Percentiles rank a stretch among this genome's conserved stretches.
Conservation (phyloP, 2,329 filamentous ascomycete species). For the Penicillium sp. region DNA sequence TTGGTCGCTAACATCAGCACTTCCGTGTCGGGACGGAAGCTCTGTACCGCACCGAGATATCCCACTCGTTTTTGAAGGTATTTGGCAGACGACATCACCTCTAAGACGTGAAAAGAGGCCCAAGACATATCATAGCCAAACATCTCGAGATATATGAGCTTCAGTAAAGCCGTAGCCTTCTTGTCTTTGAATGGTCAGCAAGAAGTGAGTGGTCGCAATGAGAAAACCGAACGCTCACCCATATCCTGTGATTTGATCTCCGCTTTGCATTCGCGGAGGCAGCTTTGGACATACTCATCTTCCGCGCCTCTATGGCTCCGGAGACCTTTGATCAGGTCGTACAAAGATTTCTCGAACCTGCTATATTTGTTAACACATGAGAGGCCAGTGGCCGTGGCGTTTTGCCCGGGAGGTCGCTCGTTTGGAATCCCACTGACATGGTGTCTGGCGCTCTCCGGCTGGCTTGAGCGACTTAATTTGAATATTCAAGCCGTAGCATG, state of each 20-base stretch:
- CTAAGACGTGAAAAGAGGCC: conserved; percentile 96
- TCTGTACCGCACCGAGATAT: conserved; percentile 92
- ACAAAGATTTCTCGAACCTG: conserved; percentile 98
- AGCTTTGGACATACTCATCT: conserved; percentile 89
- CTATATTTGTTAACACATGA: background rate
- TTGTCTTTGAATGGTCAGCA: conserved; percentile 55
- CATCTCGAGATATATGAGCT: conserved; percentile 98
- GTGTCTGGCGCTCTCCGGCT: background rate
- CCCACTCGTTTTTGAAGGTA: conserved; percentile 93
- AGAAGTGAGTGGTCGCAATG: background rate
- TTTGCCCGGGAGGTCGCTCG: background rate
- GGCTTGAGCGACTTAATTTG: background rate
- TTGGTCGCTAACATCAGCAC: conserved; percentile 97
- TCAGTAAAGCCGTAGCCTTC: conserved; percentile 91
- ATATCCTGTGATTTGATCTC: conserved; percentile 93
- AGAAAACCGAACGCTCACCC: conserved; percentile 50
- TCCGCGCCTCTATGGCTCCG: conserved; percentile 94
- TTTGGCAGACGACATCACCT: conserved; percentile 96
- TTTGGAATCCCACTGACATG: background rate
- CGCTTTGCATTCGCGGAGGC: conserved; percentile 86
- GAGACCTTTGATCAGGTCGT: conserved; percentile 95
- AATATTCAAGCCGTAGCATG: background rate
- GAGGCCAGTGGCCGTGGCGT: background rate
- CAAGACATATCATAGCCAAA: conserved; percentile 99
- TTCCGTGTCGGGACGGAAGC: conserved; percentile 90